A percentile compares a stretch with the other conserved stretches of the same genome.
phyloP scores from a whole-genome alignment of 352 stramenopile species.

The Pythium rishiriense region DNA sequence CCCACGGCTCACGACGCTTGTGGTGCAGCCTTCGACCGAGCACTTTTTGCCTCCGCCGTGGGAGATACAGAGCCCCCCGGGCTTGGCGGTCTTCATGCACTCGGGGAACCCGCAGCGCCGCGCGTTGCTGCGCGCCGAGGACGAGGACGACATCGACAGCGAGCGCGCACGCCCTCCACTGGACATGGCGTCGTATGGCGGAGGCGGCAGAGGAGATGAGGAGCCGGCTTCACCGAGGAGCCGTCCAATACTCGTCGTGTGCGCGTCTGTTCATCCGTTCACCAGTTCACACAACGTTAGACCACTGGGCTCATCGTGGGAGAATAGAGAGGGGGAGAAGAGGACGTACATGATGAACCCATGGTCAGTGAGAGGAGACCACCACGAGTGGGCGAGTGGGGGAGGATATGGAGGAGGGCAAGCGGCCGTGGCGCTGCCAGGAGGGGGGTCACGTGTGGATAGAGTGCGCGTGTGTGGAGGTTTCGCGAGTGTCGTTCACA shows the following conservation, averaged over 20 bases:
- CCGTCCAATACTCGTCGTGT: conserved; percentile 11
- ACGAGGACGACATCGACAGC: background rate
- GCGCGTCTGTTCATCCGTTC: conserved; percentile 4
- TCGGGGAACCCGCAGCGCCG: conserved; percentile 48
- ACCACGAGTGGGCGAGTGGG: too few species aligned
- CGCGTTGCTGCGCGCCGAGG: conserved; percentile 7
- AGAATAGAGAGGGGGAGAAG: background rate
- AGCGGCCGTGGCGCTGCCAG: background rate
- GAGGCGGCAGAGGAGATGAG: background rate
- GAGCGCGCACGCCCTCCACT: background rate
- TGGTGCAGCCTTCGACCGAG: conserved; percentile 46
- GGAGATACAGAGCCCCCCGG: conserved; percentile 52
- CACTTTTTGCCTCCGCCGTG: conserved; percentile 61
- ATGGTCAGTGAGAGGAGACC: background rate
- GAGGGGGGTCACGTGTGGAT: background rate
- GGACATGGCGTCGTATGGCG: too few species aligned
- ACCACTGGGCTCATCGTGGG: too few species aligned
- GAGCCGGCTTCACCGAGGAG: background rate
- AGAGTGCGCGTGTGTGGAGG: background rate
- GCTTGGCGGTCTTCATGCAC: conserved; percentile 48
- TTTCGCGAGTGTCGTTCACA: background rate
- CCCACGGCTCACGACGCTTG: conserved; percentile 54
- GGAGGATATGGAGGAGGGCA: background rate
- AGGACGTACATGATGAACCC: background rate
- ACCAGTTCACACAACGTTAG: background rate